Evolutionary conservation across 306 rosid genomes (phyloP), one percentile per base, ranked within the genome.

Genomic region (Phaseolus lunatus): DNA sequence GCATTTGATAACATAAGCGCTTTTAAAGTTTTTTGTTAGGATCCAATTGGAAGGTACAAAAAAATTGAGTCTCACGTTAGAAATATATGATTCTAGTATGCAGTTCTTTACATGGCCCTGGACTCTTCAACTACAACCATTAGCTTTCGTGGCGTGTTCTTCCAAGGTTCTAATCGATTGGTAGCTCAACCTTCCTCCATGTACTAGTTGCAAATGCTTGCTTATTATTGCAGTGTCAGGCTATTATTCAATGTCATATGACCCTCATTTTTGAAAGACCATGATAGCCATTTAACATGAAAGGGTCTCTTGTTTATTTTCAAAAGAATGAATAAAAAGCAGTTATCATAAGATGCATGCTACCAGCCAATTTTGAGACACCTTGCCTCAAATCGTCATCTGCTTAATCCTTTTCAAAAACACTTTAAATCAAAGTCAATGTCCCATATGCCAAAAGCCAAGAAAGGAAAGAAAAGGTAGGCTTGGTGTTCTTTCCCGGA

Each of bases 381-480:
- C 33, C 71, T 26, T 27, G 57, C 57, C 52, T 68, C 15, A 69
- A 27, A 11, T 7, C 43, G 22, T 43, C 14, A 23, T n/a, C 23
- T 13, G 6, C 37, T 45, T 14, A 1, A 31, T 47, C 49, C 62
- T 75, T 29, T 13, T 19, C 12, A 47, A 24, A 31, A 62, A 23
- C 63, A 75, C 52, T 47, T 49, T 8, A 12, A 45, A 26, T 44
- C 47, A 47, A 14, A 75, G 16, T 63, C 64, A 45, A 33, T 9
- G 33, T 19, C 49, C 63, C 52, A 76, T 31, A 18, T 64, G 72
- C 41, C 29, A 19, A 64, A 76, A 73, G 63, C n/a, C 23, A 18
- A 49, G 5, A 31, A 76, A 64, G 52, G 4, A 61, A 59, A 59
- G 27, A 37, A 64, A 22, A 75, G 23, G 11, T n/a, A 19, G 50